Evolutionary conservation across 331 rosid genomes (phyloP).

Genomic region (Quercus phellos): DNA sequence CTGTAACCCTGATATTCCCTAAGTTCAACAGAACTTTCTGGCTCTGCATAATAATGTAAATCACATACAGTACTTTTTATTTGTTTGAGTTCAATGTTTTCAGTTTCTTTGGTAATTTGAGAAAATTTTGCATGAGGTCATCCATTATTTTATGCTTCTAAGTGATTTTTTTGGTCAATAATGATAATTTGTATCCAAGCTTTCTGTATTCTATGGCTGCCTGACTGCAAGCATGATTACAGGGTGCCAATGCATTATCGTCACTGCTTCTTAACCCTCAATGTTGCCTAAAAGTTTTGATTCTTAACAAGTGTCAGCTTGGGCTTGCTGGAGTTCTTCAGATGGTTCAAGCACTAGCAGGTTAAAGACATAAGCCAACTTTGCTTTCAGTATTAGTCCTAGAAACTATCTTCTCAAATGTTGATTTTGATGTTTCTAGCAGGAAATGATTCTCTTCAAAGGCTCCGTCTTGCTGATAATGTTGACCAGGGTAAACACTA

Average conservation of each 20-base stretch:
- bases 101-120: neutral
- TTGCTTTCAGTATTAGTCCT: neutral
- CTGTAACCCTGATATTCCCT: neutral
- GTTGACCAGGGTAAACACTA: slow-evolving; percentile 27
- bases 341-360: slow-evolving; percentile 67
- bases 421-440: slow-evolving; percentile 10
- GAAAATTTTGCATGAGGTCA: neutral
- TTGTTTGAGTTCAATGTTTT: neutral
- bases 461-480: slow-evolving; percentile 70
- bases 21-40: neutral
- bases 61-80: too few species aligned
- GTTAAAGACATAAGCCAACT: slow-evolving; percentile 29
- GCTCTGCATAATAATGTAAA: neutral
- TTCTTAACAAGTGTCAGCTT: slow-evolving; percentile 69
- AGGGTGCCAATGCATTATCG: slow-evolving; percentile 51
- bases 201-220: neutral
- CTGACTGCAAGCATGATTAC: slow-evolving; percentile 8
- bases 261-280: slow-evolving; percentile 50
- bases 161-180: neutral
- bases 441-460: slow-evolving; percentile 66
- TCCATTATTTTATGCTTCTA: neutral
- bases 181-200: neutral
- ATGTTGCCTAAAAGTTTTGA: slow-evolving; percentile 64
- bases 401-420: neutral
- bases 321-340: slow-evolving; percentile 64